Percentiles rank a stretch among this genome's conserved stretches.
Evolutionary conservation across 2,329 filamentous ascomycete species (phyloP).

Genomic region (Monosporascus sp.): DNA sequence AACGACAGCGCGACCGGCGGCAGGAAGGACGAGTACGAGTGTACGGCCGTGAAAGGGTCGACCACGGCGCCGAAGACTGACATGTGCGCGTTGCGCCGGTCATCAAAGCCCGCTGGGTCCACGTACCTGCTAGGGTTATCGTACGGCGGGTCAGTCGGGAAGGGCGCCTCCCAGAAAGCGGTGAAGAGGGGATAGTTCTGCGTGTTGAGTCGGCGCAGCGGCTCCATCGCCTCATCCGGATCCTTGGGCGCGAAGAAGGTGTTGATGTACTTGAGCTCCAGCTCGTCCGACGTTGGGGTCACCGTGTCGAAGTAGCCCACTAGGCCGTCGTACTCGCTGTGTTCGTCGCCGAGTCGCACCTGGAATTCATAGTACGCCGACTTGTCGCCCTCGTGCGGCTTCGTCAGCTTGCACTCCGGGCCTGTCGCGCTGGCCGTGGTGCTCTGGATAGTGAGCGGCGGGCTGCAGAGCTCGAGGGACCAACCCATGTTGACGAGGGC

Average conservation of each 20-base stretch:
- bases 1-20: constrained; percentile 23
- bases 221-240: neutral
- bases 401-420: neutral
- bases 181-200: constrained; percentile 19
- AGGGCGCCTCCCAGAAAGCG: constrained; percentile 16
- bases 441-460: constrained; percentile 14
- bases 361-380: constrained; percentile 27
- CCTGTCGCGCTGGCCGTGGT: constrained; percentile 1
- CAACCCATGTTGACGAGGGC: constrained; percentile 35
- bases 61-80: constrained; percentile 27
- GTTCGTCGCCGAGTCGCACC: constrained; percentile 30
- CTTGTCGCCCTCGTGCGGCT: neutral
- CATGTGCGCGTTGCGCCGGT: no score
- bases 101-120: no score
- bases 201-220: no score
- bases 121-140: no score
- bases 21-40: constrained; percentile 29
- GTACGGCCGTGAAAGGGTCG: constrained; percentile 32
- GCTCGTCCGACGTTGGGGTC: neutral
- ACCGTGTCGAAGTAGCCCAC: constrained; percentile 32
- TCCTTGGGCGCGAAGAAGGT: neutral
- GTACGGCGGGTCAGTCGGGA: no score
- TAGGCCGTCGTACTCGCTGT: constrained; percentile 30
- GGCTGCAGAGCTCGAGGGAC: constrained; percentile 29
- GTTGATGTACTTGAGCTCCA: no score